Percentiles rank a stretch among this genome's conserved stretches.
Conservation (phyloP, 371 early-diverging fungal genomes). For the Rhizomucor pusillus region DNA sequence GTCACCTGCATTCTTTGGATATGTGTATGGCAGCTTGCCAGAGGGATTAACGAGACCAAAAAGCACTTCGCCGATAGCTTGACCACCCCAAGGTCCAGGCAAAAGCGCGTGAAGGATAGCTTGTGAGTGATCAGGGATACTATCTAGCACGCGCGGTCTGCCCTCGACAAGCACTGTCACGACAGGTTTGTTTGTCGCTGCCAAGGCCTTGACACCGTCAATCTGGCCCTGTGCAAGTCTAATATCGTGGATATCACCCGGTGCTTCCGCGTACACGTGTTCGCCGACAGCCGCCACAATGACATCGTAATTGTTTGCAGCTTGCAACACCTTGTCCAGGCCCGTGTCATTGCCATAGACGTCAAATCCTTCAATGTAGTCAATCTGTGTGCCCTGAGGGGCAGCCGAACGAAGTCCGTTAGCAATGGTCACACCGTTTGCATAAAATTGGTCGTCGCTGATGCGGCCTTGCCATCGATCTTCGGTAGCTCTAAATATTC, state of each 20-base stretch:
- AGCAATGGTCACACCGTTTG: conserved; percentile 41
- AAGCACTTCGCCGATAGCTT: conserved; percentile 53
- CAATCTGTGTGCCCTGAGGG: conserved; percentile 33
- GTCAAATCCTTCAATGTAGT: conserved; percentile 25
- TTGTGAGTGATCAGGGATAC: conserved; percentile 34
- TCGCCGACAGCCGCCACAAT: conserved; percentile 51
- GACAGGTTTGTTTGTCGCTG: conserved; percentile 30
- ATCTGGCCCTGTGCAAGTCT: conserved; percentile 51
- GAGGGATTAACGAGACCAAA: conserved; percentile 54
- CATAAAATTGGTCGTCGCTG: conserved; percentile 47
- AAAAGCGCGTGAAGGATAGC: conserved; percentile 53
- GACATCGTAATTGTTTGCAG: conserved; percentile 38
- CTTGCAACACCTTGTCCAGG: conserved; percentile 26
- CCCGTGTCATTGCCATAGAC: conserved; percentile 28
- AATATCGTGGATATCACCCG: conserved; percentile 57
- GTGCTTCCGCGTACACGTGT: conserved; percentile 48
- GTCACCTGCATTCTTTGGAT: conserved; percentile 49
- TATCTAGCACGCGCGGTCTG: conserved; percentile 54
- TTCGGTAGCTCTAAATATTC: conserved; percentile 20
- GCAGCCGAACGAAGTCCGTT: conserved; percentile 37
- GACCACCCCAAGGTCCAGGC: conserved; percentile 64
- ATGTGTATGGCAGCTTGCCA: conserved; percentile 51
- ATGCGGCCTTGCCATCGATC: conserved; percentile 41
- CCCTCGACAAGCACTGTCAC: conserved; percentile 56
- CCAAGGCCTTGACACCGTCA: conserved; percentile 26